Base-by-base conservation (phyloP, 345 rosid species). In the Psidium friedrichsthalianum region DNA sequence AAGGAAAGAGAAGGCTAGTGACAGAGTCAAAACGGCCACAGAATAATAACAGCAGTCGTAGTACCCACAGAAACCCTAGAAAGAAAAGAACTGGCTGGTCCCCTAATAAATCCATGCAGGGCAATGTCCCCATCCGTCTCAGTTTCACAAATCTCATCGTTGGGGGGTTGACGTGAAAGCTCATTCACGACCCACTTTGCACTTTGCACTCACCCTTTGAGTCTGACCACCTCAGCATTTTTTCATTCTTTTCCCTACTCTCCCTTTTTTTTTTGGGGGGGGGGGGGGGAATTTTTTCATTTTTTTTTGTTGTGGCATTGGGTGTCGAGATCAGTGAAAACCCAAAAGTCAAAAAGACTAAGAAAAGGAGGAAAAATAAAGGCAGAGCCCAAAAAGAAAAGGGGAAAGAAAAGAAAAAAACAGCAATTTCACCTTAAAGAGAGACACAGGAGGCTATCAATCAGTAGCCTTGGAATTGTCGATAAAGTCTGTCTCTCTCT, bases 371-470 rank as follows among this genome's bases (percentile, higher is more conserved):
- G 47, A 20, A 69, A n/a, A 69, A 9, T 69, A 69, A 69, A 69
- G 80, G 80, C 47, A 0, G 32, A 24, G 40, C 13, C 47, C 80
- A 47, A 83, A 82, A 85, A 85, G 57, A 85, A 86, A 83, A 49
- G 54, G 81, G 53, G 80, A 40, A 85, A 74, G 82, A 82, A 78
- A 84, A n/a, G 55, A 52, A 82, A 74, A 80, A 87, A 85, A 83
- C 82, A 24, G 51, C 57, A 52, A 83, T 89, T 85, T 83, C 86
- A 87, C 87, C 87, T 83, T 32, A 85, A 89, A 87, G 86, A 82
- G 10, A 51, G 86, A 84, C 87, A n/a, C n/a, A 86, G 15, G 84
- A 64, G 85, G 61, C 85, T 54, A 54, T 83, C 84, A 83, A 83
- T 83, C 84, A 83, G 29, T 83, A 83, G 84, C 64, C 56, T 84